Conservation (phyloP, 2,329 filamentous ascomycete genomes). For the Fulvia fulva region DNA sequence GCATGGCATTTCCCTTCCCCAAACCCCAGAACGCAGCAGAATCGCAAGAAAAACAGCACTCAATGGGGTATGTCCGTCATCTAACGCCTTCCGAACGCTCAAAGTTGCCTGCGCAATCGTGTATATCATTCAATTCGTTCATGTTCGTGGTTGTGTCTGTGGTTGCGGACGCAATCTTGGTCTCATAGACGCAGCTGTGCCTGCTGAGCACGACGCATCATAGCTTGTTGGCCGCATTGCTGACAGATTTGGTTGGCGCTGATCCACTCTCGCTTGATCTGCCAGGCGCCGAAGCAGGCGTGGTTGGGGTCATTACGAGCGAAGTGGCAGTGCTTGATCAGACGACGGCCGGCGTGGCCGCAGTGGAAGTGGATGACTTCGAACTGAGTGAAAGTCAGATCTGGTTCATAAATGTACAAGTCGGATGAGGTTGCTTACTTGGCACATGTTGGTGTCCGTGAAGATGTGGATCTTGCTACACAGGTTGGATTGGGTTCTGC, state of each 20-base stretch:
- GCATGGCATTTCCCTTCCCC: background rate
- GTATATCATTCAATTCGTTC: background rate
- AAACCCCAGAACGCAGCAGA: background rate
- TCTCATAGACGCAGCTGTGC: conserved; percentile 20
- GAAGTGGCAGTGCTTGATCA: conserved; percentile 69
- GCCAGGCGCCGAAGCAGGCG: conserved; percentile 64
- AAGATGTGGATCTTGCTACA: background rate
- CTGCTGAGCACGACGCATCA: conserved; percentile 25
- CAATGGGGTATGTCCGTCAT: conserved; percentile 31
- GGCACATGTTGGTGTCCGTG: conserved; percentile 23
- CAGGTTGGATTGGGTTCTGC: background rate
- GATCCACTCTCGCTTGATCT: conserved; percentile 57
- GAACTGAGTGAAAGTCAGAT: conserved; percentile 42
- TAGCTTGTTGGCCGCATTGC: conserved; percentile 29
- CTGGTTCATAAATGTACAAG: background rate
- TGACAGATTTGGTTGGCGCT: conserved; percentile 54
- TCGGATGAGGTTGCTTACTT: conserved; percentile 18
- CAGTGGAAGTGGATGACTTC: conserved; percentile 67
- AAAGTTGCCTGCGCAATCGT: background rate
- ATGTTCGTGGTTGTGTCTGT: background rate
- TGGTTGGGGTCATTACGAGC: conserved; percentile 69
- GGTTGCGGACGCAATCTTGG: no score
- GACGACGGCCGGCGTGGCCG: conserved; percentile 55
- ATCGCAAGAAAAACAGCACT: conserved; percentile 22
- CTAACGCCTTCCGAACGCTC: conserved; percentile 6